These are phyloP conservation scores for Magnaporthiopsis poae DNA, from an alignment of 2,329 filamentous ascomycete genomes.

Conservation along the genomic window DNA sequence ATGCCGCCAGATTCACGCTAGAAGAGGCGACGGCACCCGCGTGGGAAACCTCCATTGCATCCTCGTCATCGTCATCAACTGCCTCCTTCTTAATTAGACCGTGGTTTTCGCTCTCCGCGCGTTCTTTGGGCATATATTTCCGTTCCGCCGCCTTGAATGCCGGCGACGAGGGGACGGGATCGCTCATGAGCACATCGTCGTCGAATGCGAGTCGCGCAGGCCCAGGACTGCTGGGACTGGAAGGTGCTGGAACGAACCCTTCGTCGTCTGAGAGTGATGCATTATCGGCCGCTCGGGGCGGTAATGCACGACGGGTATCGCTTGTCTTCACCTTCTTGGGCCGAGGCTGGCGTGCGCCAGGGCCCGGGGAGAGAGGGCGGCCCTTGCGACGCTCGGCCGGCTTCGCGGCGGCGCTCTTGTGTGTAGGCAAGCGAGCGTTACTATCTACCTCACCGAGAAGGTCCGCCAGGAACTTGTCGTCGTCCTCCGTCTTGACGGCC, in stretches of 20 bases:
- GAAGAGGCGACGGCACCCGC: constrained; percentile 56
- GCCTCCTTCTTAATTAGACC: constrained; percentile 30
- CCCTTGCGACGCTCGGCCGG: constrained; percentile 69
- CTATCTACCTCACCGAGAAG: constrained; percentile 81
- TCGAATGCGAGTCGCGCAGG: constrained; percentile 29
- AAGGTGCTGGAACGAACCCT: constrained; percentile 44
- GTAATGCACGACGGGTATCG: constrained; percentile 38
- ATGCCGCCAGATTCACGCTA: constrained; percentile 77
- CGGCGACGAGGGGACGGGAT: constrained; percentile 78
- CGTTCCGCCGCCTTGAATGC: constrained; percentile 68
- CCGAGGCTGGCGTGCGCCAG: constrained; percentile 40
- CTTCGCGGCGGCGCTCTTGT: constrained; percentile 49
- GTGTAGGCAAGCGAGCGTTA: constrained; percentile 48
- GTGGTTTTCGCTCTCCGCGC: background rate
- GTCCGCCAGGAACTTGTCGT: constrained; percentile 76
- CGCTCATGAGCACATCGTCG: constrained; percentile 69
- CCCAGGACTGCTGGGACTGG: background rate
- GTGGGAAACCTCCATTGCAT: constrained; percentile 79
- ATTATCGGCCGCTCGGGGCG: constrained; percentile 41
- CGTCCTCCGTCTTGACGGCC: constrained; percentile 72
- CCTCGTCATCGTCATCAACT: constrained; percentile 65
- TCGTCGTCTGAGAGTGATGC: constrained; percentile 40
- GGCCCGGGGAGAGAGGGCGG: constrained; percentile 67
- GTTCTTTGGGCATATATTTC: constrained; percentile 46
- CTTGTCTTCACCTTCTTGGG: constrained; percentile 49